These are phyloP conservation scores for Hypoxylon rickii DNA, from an alignment of 495 filamentous ascomycete species.

Conservation along the genomic window DNA sequence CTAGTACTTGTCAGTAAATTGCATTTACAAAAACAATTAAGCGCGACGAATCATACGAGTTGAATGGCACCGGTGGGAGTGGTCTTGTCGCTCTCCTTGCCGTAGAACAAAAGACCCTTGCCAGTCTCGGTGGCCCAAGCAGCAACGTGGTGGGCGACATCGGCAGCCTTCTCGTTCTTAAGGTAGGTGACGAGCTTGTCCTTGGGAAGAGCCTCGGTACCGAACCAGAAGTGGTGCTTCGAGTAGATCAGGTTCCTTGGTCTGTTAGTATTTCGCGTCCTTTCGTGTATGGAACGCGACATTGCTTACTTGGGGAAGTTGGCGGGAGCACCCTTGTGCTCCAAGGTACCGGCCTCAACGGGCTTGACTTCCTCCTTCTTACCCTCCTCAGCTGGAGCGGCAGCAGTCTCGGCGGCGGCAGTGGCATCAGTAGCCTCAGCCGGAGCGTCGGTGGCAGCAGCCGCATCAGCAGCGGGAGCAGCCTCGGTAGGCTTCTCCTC, in stretches of 20 bases:
- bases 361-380: conserved; percentile 65
- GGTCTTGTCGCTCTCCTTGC: conserved; percentile 83
- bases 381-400: conserved; percentile 45
- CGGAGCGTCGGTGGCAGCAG: conserved; percentile 49
- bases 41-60: conserved; percentile 60
- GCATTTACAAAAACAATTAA: not conserved
- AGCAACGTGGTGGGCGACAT: conserved; percentile 74
- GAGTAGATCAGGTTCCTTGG: conserved; percentile 53
- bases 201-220: conserved; percentile 74
- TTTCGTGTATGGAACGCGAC: conserved; percentile 2
- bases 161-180: conserved; percentile 80
- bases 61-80: conserved; percentile 82
- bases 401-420: conserved; percentile 47
- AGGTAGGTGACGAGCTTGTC: conserved; percentile 76
- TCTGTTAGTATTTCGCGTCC: conserved; percentile 26
- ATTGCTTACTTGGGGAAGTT: conserved; percentile 80
- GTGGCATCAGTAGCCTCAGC: conserved; percentile 56
- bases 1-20: conserved; percentile 49
- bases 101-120: conserved; percentile 92
- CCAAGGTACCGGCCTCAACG: conserved; percentile 74
- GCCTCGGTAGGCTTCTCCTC: conserved; percentile 45
- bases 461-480: conserved; percentile 44
- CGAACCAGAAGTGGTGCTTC: conserved; percentile 84
- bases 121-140: conserved; percentile 92
- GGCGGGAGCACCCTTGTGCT: conserved; percentile 82